Conservation (phyloP, 352 stramenopile genomes). For the Stramenopiles sp. region DNA sequence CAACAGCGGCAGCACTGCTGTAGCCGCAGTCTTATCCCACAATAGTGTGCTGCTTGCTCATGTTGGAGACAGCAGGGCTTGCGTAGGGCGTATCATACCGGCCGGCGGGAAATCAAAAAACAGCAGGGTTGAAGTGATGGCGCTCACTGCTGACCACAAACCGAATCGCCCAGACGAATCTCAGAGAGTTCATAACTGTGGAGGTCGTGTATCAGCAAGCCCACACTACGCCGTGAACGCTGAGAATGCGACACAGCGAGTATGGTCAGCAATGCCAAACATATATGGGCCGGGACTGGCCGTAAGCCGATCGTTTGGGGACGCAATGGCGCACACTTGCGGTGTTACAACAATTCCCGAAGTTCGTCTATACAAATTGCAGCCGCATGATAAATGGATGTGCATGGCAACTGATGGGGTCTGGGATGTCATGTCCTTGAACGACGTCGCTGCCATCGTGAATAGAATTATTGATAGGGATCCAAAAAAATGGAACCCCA, state of each 20-base stretch:
- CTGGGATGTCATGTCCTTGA: slow-evolving; percentile 94
- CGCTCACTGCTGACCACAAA: slow-evolving; percentile 93
- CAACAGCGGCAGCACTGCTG: slow-evolving; percentile 61
- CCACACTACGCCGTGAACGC: not conserved
- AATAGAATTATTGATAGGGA: not conserved
- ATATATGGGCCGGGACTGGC: slow-evolving; percentile 93
- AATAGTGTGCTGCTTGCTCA: slow-evolving; percentile 77
- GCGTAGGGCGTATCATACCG: slow-evolving; percentile 19
- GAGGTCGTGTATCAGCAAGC: not conserved
- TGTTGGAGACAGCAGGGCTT: slow-evolving; percentile 86
- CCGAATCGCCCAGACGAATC: slow-evolving; percentile 71
- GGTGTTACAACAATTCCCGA: slow-evolving; percentile 83
- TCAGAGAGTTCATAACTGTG: not conserved
- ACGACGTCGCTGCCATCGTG: slow-evolving; percentile 67
- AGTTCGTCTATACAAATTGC: slow-evolving; percentile 9
- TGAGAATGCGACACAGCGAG: not conserved
- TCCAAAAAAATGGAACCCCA: not conserved
- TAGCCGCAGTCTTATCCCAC: slow-evolving; percentile 42
- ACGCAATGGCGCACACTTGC: slow-evolving; percentile 86
- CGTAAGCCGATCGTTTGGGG: slow-evolving; percentile 85
- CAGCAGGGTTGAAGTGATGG: slow-evolving; percentile 26
- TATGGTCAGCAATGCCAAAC: slow-evolving; percentile 25
- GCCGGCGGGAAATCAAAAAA: slow-evolving; percentile 42
- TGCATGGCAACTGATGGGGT: slow-evolving; percentile 90
- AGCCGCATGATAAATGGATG: slow-evolving; percentile 63